These are phyloP conservation scores for Jaltomata sinuosa DNA, from an alignment of 257 asterid species.

Conservation along the genomic window DNA sequence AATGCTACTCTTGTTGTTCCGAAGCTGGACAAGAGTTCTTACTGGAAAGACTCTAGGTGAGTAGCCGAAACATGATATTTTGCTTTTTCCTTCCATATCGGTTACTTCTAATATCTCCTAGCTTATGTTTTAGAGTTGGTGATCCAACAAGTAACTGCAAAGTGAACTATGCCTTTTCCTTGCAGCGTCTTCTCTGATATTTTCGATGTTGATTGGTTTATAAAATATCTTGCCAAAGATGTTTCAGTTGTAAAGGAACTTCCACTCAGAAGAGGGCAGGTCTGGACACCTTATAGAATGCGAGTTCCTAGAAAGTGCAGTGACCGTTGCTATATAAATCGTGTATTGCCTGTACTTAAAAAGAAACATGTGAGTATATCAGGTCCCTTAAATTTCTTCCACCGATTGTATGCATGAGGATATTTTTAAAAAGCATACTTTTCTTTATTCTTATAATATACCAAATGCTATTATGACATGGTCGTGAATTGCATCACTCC, in stretches of 20 bases:
- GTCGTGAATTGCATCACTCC: background rate
- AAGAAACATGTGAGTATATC: conserved; percentile 66
- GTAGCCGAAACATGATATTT: background rate
- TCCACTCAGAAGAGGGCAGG: conserved; percentile 62
- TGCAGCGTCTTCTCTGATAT: conserved; percentile 92
- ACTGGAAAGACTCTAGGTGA: conserved; percentile 94
- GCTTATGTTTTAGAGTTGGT: background rate
- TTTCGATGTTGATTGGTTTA: conserved; percentile 79
- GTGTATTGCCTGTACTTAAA: conserved; percentile 62
- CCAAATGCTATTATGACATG: background rate
- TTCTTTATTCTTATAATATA: background rate
- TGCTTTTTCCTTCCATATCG: background rate
- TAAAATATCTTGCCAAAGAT: conserved; percentile 66
- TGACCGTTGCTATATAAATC: conserved; percentile 59
- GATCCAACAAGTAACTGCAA: background rate
- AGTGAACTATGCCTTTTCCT: background rate
- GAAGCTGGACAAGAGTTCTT: conserved; percentile 76
- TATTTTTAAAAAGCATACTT: background rate
- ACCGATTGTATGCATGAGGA: background rate
- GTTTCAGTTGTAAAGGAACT: conserved; percentile 68
- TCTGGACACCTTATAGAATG: conserved; percentile 74
- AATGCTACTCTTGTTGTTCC: conserved; percentile 95
- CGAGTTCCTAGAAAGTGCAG: conserved; percentile 96
- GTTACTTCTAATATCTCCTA: background rate
- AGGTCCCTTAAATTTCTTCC: background rate